phyloP scores from a whole-genome alignment of 2,329 filamentous ascomycete species.

The Periconia digitata region DNA sequence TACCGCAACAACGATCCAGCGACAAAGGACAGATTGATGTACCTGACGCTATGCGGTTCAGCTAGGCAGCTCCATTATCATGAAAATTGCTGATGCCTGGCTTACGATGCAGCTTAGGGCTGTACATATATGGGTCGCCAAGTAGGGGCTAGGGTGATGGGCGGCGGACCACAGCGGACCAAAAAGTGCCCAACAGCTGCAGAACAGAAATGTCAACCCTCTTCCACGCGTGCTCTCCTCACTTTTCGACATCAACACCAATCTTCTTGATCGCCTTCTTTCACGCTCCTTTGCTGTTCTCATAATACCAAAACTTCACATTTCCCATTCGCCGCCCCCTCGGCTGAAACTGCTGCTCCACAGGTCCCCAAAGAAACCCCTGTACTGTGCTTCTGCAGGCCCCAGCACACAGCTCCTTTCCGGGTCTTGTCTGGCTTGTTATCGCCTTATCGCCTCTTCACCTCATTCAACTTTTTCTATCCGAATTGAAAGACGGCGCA shows the following conservation, averaged over 20 bases:
- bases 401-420: conserved; percentile 21
- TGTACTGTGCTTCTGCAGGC: background rate
- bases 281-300: background rate
- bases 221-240: conserved; percentile 1
- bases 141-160: no score
- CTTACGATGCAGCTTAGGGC: no score
- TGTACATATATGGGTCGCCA: no score
- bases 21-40: no score
- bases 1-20: no score
- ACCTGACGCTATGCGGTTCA: no score
- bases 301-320: background rate
- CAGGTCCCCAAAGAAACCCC: background rate
- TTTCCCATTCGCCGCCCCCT: background rate
- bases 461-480: conserved; percentile 27
- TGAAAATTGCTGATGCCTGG: no score
- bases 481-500: conserved; percentile 4
- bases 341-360: background rate
- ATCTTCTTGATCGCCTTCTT: background rate
- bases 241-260: background rate
- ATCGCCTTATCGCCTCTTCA: conserved; percentile 38
- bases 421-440: conserved; percentile 19
- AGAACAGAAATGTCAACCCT: no score
- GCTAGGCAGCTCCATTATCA: no score
- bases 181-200: conserved; percentile 14
- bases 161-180: conserved; percentile 14